Conservation (phyloP, 768 basidiomycete species). For the Sistotremastrum suecicum region DNA sequence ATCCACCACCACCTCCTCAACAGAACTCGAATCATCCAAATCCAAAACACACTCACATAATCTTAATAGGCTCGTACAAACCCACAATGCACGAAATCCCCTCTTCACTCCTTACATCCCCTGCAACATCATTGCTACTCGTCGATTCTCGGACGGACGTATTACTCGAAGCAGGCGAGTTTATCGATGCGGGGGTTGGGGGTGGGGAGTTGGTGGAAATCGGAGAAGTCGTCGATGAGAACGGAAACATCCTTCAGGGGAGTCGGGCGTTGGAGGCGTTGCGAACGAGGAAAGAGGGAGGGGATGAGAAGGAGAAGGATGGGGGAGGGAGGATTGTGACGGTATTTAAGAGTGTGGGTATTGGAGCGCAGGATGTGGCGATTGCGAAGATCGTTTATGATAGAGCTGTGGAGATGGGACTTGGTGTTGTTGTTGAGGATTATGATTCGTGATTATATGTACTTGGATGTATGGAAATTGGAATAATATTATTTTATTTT, state of each 20-base stretch:
- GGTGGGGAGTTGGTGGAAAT: constrained; percentile 43
- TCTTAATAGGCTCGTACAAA: constrained; percentile 73
- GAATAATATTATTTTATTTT: too few species aligned
- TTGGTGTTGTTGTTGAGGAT: constrained; percentile 34
- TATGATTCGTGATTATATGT: constrained; percentile 22
- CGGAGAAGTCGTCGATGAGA: constrained; percentile 38
- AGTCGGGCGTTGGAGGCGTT: not conserved
- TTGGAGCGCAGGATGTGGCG: constrained; percentile 79
- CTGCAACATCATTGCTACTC: constrained; percentile 31
- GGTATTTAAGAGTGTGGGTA: constrained; percentile 80
- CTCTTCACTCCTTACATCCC: constrained; percentile 36
- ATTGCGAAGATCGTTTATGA: constrained; percentile 58
- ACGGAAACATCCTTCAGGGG: not conserved
- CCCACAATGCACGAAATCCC: constrained; percentile 73
- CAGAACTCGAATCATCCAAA: too few species aligned
- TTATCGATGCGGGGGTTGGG: constrained; percentile 39
- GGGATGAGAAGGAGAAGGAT: constrained; percentile 4
- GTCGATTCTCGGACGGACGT: constrained; percentile 70
- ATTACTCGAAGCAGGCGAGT: constrained; percentile 85
- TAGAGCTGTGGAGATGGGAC: constrained; percentile 36
- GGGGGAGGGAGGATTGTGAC: constrained; percentile 27
- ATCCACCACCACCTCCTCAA: too few species aligned
- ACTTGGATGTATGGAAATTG: too few species aligned
- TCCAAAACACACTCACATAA: constrained; percentile 34
- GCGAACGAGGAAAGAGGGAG: constrained; percentile 5